Percentiles rank a stretch among this genome's conserved stretches.
Evolutionary conservation across 192 early-diverging fungal genomes (phyloP).

Genomic region (Coemansia sp.): DNA sequence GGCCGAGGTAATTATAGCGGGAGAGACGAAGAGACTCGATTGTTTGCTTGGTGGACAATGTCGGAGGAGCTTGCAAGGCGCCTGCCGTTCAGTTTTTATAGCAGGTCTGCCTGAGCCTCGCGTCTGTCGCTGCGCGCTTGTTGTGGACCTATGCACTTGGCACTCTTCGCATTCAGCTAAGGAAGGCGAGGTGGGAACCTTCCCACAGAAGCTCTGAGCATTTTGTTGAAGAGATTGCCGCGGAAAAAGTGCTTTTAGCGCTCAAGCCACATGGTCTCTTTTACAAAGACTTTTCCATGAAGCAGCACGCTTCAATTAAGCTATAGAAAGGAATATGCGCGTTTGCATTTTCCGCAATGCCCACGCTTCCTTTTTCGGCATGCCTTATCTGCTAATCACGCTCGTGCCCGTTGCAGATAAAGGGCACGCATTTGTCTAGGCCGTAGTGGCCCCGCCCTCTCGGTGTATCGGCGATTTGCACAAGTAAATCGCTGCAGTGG

Average conservation of each 20-base stretch:
- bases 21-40: background rate
- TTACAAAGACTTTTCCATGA: background rate
- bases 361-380: background rate
- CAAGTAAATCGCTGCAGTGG: background rate
- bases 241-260: background rate
- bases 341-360: background rate
- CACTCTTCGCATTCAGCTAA: background rate
- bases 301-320: background rate
- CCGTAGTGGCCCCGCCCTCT: background rate
- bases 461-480: background rate
- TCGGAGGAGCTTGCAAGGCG: background rate
- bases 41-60: background rate
- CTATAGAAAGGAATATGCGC: background rate
- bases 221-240: background rate
- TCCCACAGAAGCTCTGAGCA: background rate
- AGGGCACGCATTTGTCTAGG: background rate
- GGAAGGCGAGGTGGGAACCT: background rate
- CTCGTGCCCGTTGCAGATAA: background rate
- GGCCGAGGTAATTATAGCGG: background rate
- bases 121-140: too few species aligned
- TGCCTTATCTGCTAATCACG: background rate
- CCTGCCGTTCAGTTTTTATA: background rate
- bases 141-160: background rate
- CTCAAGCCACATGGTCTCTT: background rate
- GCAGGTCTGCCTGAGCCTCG: background rate